Base-by-base conservation (phyloP, 2,329 filamentous ascomycete genomes). In the Graphium sp. region DNA sequence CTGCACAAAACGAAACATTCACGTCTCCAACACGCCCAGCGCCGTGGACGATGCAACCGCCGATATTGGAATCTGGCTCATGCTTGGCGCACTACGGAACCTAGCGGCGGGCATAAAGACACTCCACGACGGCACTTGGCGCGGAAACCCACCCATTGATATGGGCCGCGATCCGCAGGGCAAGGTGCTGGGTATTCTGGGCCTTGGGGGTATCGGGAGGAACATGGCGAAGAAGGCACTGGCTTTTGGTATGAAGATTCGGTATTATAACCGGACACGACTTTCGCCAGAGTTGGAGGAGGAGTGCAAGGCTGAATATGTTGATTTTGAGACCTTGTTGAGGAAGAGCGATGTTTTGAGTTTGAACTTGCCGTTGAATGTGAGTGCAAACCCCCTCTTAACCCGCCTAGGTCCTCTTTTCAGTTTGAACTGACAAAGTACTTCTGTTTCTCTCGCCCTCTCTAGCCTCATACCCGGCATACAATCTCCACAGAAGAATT, bases 191-290 rank as follows among this genome's bases (percentile, higher is more conserved):
- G 82, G 82, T 1, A 83, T 91, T 34, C 48, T 91, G 22, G 82
- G 82, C 6, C 87, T 89, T 80, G 82, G 82, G 13, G 80, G 82
- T 3, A 89, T 91, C 35, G 82, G 83, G 1, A 60, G 75, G 20
- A 82, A 83, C 42, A 51, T 89, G 40, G 80, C 76, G 45, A 66
- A 58, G 45, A 84, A 84, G 50, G 77, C 74, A 4, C 60, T 67
- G 30, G 77, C 62, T 1, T 85, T 91, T 44, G 78, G 74, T 8
- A 84, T 89, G 77, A 63, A 51, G 24, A 61, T 80, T 9, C 62
- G 74, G 27, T 89, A 91, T 42, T 61, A 83, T 43, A 89, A 89
- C 46, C 69, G 82, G 6, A 64, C 55, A 2, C 50, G 58, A 40
- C 49, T 89, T 37, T 54, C 51, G 12, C 56, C 62, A 2, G 69